Evolutionary conservation across 176 grass and related monocot species (phyloP).

Genomic region (Poa pratensis): DNA sequence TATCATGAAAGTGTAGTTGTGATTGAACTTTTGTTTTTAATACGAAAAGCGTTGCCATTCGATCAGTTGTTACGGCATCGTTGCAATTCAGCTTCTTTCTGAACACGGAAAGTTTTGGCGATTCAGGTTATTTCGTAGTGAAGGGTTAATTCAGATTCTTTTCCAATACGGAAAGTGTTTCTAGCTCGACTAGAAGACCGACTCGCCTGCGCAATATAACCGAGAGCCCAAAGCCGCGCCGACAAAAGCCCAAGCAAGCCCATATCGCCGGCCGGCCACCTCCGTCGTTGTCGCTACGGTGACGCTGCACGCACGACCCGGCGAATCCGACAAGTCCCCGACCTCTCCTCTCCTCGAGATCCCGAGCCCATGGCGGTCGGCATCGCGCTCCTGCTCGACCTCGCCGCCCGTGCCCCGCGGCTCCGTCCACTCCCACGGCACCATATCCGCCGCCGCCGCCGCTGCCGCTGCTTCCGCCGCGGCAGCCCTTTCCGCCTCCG

Average conservation of each 20-base stretch:
- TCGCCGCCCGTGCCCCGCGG: slow-evolving; percentile 45
- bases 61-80: neutral
- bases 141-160: neutral
- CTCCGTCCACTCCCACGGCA: slow-evolving; percentile 46
- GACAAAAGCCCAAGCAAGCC: neutral
- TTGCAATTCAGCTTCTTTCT: neutral
- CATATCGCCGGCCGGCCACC: neutral
- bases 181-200: neutral
- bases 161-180: neutral
- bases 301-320: slow-evolving; percentile 3
- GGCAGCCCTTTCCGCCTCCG: slow-evolving; percentile 41
- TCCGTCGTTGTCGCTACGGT: slow-evolving; percentile 7
- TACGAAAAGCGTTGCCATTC: neutral
- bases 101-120: neutral
- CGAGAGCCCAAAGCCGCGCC: neutral
- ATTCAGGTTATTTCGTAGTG: neutral
- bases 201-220: neutral
- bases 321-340: slow-evolving; percentile 30
- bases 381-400: slow-evolving; percentile 64
- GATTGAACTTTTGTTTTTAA: too few relatives aligned
- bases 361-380: slow-evolving; percentile 56
- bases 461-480: slow-evolving; percentile 47
- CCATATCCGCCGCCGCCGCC: slow-evolving; percentile 42
- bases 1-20: too few relatives aligned
- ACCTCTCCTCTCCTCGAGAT: slow-evolving; percentile 36